Conservation (phyloP, 2,329 filamentous ascomycete species). For the Arachnopeziza araneosa region DNA sequence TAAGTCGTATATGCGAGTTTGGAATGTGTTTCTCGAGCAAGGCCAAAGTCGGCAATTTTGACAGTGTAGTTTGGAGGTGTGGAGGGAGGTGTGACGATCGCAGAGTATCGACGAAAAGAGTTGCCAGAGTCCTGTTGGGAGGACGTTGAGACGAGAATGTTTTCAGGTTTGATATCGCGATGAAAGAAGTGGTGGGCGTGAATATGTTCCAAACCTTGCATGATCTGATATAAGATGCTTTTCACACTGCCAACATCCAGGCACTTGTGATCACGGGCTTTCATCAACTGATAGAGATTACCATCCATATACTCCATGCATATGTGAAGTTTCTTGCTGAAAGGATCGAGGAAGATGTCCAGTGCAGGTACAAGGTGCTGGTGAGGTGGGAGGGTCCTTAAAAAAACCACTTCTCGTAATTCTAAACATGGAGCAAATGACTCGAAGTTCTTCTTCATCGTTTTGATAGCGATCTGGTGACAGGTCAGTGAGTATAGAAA, state of each 20-base stretch:
- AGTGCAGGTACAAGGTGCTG: constrained; percentile 92
- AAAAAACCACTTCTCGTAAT: constrained; percentile 92
- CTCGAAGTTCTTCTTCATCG: constrained; percentile 99
- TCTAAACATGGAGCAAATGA: constrained; percentile 87
- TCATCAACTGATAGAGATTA: constrained; percentile 98
- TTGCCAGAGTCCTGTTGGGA: constrained; percentile 66
- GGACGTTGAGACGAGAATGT: constrained; percentile 93
- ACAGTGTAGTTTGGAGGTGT: constrained; percentile 92
- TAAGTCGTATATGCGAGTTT: constrained; percentile 97
- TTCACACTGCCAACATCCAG: constrained; percentile 90
- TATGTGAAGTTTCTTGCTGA: constrained; percentile 94
- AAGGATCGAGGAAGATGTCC: constrained; percentile 96
- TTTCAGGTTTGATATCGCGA: constrained; percentile 98
- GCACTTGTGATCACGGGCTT: constrained; percentile 90
- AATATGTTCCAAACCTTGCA: constrained; percentile 93
- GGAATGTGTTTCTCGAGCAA: constrained; percentile 95
- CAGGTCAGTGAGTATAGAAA: constrained; percentile 9
- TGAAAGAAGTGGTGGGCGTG: constrained; percentile 98
- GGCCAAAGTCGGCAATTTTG: constrained; percentile 96
- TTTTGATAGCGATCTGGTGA: constrained; percentile 90
- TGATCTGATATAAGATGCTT: constrained; percentile 95
- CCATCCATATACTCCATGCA: constrained; percentile 99
- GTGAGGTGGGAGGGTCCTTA: constrained; percentile 81
- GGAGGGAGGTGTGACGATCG: constrained; percentile 87
- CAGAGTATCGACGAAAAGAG: constrained; percentile 87